phyloP scores from a whole-genome alignment of 805 yeast species.

The Hanseniaspora hatyaiensis region DNA sequence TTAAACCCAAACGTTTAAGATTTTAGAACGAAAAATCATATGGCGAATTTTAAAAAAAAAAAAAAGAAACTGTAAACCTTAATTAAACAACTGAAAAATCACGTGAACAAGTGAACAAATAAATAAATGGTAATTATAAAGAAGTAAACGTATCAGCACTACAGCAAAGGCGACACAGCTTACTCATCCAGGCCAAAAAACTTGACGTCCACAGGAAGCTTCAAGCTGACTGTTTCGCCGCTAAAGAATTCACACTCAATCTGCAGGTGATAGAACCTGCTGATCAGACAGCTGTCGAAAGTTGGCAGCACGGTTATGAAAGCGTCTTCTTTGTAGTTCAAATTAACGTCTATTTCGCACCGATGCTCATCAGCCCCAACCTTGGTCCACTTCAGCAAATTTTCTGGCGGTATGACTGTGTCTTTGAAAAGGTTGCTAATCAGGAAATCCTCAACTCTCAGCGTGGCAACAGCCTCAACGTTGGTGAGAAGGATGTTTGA shows the following conservation, averaged over 20 bases:
- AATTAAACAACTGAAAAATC: too few relatives aligned
- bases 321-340: conserved; percentile 35
- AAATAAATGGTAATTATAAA: too few relatives aligned
- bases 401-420: conserved; percentile 19
- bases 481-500: neutral
- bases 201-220: conserved; percentile 12
- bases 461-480: conserved; percentile 6
- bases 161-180: too few relatives aligned
- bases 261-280: conserved; percentile 40
- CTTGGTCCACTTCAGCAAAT: conserved; percentile 24
- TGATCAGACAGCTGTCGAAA: conserved; percentile 53
- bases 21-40: too few relatives aligned
- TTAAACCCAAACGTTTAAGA: too few relatives aligned
- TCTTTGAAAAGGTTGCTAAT: conserved; percentile 21
- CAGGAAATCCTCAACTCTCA: conserved; percentile 3
- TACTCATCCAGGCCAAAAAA: conserved; percentile 3
- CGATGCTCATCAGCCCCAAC: conserved; percentile 28
- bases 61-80: too few relatives aligned
- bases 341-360: conserved; percentile 31
- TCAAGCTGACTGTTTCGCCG: neutral
- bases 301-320: conserved; percentile 45
- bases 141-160: too few relatives aligned
- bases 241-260: conserved; percentile 11
- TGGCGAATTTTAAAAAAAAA: too few relatives aligned
- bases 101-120: too few relatives aligned